Conservation (phyloP, 2,329 filamentous ascomycete species). For the Drechslera avenae region DNA sequence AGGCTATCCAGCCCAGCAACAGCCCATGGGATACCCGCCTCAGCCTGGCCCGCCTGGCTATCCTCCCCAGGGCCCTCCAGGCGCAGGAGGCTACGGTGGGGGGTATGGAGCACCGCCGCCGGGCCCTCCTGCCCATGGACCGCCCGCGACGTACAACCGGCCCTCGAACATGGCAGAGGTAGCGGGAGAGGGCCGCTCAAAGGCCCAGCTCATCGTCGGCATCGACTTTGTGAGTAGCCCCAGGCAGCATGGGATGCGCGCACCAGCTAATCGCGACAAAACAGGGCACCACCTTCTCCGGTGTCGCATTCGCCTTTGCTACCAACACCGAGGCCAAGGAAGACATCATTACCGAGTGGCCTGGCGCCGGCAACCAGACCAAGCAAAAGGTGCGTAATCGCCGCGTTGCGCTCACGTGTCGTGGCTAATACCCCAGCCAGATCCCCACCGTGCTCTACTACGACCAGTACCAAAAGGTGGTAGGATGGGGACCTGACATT, state of each 20-base stretch:
- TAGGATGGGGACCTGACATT: slow-evolving; percentile 99
- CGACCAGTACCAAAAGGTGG: slow-evolving; percentile 98
- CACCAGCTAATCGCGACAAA: slow-evolving; percentile 21
- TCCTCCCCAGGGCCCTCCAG: slow-evolving; percentile 43
- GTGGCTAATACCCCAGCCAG: slow-evolving; percentile 54
- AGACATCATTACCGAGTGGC: slow-evolving; percentile 99
- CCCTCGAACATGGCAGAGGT: slow-evolving; percentile 65
- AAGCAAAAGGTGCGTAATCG: slow-evolving; percentile 82
- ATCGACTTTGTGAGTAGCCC: slow-evolving; percentile 82
- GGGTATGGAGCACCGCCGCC: slow-evolving; percentile 37
- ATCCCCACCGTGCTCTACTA: slow-evolving; percentile 99
- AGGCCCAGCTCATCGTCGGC: slow-evolving; percentile 96
- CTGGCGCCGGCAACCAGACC: slow-evolving; percentile 93
- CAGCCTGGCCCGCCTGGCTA: slow-evolving; percentile 51
- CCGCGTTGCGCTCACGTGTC: neutral
- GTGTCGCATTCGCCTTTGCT: slow-evolving; percentile 89
- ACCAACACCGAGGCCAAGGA: slow-evolving; percentile 98
- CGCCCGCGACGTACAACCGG: slow-evolving; percentile 39
- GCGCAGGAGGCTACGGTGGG: slow-evolving; percentile 33
- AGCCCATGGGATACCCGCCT: slow-evolving; percentile 46
- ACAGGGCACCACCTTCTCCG: slow-evolving; percentile 95
- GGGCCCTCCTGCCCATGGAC: slow-evolving; percentile 37
- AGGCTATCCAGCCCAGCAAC: slow-evolving; percentile 51
- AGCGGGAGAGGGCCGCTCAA: slow-evolving; percentile 85
- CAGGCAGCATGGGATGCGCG: slow-evolving; percentile 43